Evolutionary conservation across 1,284 basidiomycete genomes (phyloP).

Genomic region (Trichosporon coremiiforme): DNA sequence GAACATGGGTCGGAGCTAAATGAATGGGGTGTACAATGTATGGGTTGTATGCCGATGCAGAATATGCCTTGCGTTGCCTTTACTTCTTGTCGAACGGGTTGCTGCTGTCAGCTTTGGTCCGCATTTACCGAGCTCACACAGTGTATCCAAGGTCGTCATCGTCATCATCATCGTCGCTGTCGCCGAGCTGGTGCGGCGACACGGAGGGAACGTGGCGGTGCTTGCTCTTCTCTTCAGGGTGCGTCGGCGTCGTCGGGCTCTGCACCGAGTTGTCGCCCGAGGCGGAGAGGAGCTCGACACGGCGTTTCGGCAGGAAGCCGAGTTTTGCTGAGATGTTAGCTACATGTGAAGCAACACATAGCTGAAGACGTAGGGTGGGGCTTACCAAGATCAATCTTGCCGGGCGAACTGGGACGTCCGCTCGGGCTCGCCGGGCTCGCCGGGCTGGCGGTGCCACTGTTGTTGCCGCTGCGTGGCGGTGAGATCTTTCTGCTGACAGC

Average conservation of each 20-base stretch:
- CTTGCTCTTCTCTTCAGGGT: constrained; percentile 30
- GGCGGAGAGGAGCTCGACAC: constrained; percentile 51
- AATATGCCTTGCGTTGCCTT: no score
- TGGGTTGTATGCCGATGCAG: background rate
- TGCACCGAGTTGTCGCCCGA: constrained; percentile 24
- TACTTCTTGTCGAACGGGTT: constrained; percentile 54
- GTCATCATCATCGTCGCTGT: constrained; percentile 53
- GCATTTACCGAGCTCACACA: constrained; percentile 41
- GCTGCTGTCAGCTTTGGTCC: constrained; percentile 34
- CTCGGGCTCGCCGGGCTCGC: constrained; percentile 32
- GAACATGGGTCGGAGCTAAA: background rate
- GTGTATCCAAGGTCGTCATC: constrained; percentile 54
- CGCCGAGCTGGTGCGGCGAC: constrained; percentile 39
- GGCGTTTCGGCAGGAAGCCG: constrained; percentile 55
- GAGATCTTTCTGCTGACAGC: constrained; percentile 20
- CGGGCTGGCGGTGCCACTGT: background rate
- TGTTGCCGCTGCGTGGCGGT: constrained; percentile 26
- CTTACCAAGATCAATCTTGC: constrained; percentile 55
- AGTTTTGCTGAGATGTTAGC: constrained; percentile 48
- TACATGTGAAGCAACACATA: no score
- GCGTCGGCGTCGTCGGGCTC: constrained; percentile 32
- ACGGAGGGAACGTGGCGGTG: constrained; percentile 44
- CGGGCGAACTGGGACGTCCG: background rate
- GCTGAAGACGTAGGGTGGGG: no score
- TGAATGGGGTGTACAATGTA: background rate